Percentiles rank a stretch among this genome's conserved stretches.
Conservation (phyloP, 257 asterid genomes). For the Henckelia pumila region DNA sequence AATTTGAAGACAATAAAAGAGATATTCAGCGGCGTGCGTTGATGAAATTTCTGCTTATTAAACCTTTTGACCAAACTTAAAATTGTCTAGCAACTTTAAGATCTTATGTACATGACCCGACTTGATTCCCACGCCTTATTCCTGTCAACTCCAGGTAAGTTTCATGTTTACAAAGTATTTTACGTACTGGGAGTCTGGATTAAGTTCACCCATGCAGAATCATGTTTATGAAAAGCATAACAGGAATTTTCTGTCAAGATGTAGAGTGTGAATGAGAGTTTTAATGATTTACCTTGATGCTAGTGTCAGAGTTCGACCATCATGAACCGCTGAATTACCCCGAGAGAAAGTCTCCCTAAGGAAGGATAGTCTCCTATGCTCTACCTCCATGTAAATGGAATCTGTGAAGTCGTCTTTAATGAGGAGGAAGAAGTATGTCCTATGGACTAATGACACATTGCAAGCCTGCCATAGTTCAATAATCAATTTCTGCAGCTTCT, state of each 20-base stretch:
- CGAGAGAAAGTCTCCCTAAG: conserved; percentile 53
- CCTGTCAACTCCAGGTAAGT: not conserved
- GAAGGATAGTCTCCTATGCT: conserved; percentile 55
- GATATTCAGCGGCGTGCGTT: too few relatives aligned
- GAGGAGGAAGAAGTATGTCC: conserved; percentile 69
- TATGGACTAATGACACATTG: conserved; percentile 58
- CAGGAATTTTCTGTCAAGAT: not conserved
- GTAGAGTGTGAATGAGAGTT: not conserved
- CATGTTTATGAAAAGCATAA: not conserved
- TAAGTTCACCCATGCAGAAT: not conserved
- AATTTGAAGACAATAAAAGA: not conserved
- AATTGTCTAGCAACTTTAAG: not conserved
- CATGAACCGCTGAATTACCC: conserved; percentile 48
- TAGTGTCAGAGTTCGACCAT: conserved; percentile 45
- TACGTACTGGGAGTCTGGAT: not conserved
- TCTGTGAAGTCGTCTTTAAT: conserved; percentile 56
- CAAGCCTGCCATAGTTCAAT: conserved; percentile 67
- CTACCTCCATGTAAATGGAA: conserved; percentile 75
- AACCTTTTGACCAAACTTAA: not conserved
- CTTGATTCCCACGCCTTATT: not conserved
- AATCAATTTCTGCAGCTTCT: conserved; percentile 51
- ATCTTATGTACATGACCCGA: not conserved
- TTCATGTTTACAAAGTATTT: conserved; percentile 1
- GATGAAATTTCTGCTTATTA: not conserved
- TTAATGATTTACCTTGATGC: conserved; percentile 49